Evolutionary conservation across 78 protist genomes (phyloP).

Genomic region (Dictyostelium purpureum): DNA sequence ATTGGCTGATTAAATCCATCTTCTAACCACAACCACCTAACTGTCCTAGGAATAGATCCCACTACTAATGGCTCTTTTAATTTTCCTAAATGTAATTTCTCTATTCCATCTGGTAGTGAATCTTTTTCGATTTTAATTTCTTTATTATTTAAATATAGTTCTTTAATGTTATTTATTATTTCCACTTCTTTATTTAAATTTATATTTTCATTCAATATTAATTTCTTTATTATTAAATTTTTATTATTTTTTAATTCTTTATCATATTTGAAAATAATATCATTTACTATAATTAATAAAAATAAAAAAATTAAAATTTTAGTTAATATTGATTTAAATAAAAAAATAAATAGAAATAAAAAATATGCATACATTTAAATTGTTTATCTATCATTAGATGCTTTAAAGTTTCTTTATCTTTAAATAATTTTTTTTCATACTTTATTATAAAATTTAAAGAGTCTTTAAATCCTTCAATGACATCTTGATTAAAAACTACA

Average conservation of each 20-base stretch:
- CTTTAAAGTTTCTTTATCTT: not conserved
- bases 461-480: not conserved
- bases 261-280: not conserved
- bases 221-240: too few species aligned
- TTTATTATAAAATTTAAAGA: not conserved
- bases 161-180: not conserved
- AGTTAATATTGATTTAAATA: too few species aligned
- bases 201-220: not conserved
- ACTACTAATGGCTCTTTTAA: not conserved
- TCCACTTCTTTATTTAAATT: not conserved
- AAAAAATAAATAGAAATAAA: too few species aligned
- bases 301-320: not conserved
- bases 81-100: not conserved
- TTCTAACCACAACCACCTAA: not conserved
- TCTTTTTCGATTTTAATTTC: not conserved
- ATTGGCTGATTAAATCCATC: not conserved
- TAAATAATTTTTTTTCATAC: not conserved
- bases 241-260: too few species aligned
- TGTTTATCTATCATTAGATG: slow-evolving; percentile 4
- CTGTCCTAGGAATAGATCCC: not conserved
- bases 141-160: not conserved
- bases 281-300: not conserved
- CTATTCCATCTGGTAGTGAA: not conserved
- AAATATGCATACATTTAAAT: not conserved
- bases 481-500: not conserved